Conservation (phyloP, 805 yeast genomes). For the Candida silvicultrix region DNA sequence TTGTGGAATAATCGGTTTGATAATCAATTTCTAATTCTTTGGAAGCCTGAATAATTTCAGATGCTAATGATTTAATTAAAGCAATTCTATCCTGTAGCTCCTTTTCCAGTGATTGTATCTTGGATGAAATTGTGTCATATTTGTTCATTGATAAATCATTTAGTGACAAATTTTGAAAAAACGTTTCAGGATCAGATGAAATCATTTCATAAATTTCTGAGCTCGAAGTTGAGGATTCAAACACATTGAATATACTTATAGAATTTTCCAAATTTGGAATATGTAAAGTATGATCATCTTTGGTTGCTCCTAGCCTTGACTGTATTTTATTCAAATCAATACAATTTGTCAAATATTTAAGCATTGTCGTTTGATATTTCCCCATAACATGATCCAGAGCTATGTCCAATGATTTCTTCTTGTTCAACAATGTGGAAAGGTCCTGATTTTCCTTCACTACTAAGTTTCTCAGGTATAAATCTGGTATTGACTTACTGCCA, state of each 20-base stretch:
- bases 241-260: conserved; percentile 1
- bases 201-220: conserved; percentile 17
- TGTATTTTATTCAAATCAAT: neutral
- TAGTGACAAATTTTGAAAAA: conserved; percentile 17
- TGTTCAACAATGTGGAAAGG: conserved; percentile 27
- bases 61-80: conserved; percentile 2
- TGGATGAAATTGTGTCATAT: conserved; percentile 5
- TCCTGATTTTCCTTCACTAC: conserved; percentile 16
- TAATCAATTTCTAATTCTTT: conserved; percentile 19
- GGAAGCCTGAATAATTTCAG: conserved; percentile 13
- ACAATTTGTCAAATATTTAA: conserved; percentile 14
- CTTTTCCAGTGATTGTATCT: conserved; percentile 13
- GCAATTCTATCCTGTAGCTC: conserved; percentile 10
- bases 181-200: conserved; percentile 9
- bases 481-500: conserved; percentile 34
- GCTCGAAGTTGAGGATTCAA: conserved; percentile 4
- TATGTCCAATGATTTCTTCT: conserved; percentile 24
- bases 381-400: conserved; percentile 26
- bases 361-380: conserved; percentile 24
- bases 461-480: conserved; percentile 33
- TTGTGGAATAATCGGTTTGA: conserved; percentile 12
- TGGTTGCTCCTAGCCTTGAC: neutral
- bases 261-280: conserved; percentile 16
- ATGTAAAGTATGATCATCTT: neutral
- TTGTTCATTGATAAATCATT: conserved; percentile 17